Evolutionary conservation across 2,329 filamentous ascomycete genomes (phyloP), one percentile per base, ranked within the genome.

Genomic region (Fusarium domesticum): DNA sequence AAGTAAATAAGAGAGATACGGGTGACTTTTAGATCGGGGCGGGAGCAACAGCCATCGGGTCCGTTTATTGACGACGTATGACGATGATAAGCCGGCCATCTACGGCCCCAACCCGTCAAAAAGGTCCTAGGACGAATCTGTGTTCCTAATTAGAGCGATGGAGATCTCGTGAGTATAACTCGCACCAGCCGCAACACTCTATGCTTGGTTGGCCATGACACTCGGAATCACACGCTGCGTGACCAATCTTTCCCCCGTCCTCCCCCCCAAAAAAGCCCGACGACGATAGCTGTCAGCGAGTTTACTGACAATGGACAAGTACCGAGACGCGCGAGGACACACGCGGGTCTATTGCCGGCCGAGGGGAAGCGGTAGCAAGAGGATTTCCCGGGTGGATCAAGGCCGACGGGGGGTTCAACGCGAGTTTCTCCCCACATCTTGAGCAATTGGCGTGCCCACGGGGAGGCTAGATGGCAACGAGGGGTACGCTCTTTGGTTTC

Each of bases 331-430:
- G 46, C 34, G 37, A 34, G 23, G 47, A 43, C 37, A 50, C 38
- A 40, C 50, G 46, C 49, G 46, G 51, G 52, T 39, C 43, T n/a
- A 44, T 47, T 56, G 56, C 54, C 56, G 53, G 54, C 54, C 58
- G 56, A 61, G 55, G 51, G 58, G 58, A 60, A 57, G 56, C 55
- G 53, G 45, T 39, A 23, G 50, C 58, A 65, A 65, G 63, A 65
- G 59, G 63, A 65, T 65, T 65, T 65, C 60, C 61, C 63, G 63
- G 63, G 56, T 54, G 41, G 31, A 15, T 14, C 23, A 14, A 23
- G 31, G 31, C 46, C 45, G 43, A 45, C 45, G 46, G 47, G 50
- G 40, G 37, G 31, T 6, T 39, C 23, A 44, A n/a, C 31, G 37
- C 42, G 45, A 41, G 52, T 58, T 54, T 59, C 53, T 58, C 56